These are phyloP conservation scores for Vachellia collinsii DNA, from an alignment of 306 rosid species.

Conservation along the genomic window DNA sequence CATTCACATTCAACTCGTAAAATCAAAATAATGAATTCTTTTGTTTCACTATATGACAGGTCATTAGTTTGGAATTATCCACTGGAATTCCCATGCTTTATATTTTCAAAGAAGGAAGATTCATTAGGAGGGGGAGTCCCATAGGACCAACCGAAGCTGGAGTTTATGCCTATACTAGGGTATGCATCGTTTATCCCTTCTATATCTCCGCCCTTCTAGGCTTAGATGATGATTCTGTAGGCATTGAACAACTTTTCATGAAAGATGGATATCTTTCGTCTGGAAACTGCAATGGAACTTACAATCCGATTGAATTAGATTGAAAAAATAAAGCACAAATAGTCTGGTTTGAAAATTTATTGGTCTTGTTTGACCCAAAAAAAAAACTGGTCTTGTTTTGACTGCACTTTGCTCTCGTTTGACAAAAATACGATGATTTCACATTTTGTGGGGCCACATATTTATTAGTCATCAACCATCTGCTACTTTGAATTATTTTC, in stretches of 20 bases:
- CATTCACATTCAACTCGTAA: neutral
- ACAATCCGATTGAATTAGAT: slow-evolving; percentile 23
- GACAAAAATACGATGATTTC: neutral
- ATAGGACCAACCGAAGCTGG: slow-evolving; percentile 91
- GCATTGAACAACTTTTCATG: slow-evolving; percentile 20
- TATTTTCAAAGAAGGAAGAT: slow-evolving; percentile 87
- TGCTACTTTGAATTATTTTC: slow-evolving; percentile 31
- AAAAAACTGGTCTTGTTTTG: slow-evolving; percentile 6
- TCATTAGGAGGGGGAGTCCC: slow-evolving; percentile 98
- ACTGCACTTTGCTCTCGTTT: slow-evolving; percentile 18
- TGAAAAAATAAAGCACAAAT: slow-evolving; percentile 5
- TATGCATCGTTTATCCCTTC: slow-evolving; percentile 36
- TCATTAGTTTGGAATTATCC: slow-evolving; percentile 90
- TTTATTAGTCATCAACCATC: slow-evolving; percentile 15
- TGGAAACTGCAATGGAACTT: slow-evolving; percentile 27
- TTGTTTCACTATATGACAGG: slow-evolving; percentile 50
- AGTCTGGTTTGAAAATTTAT: slow-evolving; percentile 23
- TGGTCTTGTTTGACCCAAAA: neutral
- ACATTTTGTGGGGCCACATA: neutral
- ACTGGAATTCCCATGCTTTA: slow-evolving; percentile 99
- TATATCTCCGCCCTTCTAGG: neutral
- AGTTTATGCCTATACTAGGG: slow-evolving; percentile 93
- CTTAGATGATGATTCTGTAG: neutral
- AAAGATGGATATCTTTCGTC: slow-evolving; percentile 23
- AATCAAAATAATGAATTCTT: slow-evolving; percentile 10